phyloP scores from a whole-genome alignment of 805 yeast genomes.

The Phaffomyces antillensis region DNA sequence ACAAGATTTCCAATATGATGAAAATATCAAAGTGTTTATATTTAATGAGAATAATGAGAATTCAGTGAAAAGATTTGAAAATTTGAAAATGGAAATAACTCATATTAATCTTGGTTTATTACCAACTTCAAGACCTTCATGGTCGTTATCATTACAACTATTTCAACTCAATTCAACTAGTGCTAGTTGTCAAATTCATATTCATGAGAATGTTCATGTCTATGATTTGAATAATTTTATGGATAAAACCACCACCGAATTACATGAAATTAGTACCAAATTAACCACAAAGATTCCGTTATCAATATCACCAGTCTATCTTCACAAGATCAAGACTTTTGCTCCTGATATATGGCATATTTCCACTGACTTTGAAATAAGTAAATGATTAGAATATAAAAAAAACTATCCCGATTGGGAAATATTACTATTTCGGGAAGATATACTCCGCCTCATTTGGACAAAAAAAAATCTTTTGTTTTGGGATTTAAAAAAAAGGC shows the following conservation, averaged over 20 bases:
- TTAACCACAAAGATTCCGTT: neutral
- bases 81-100: slow-evolving; percentile 22
- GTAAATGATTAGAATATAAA: neutral
- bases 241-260: slow-evolving; percentile 1
- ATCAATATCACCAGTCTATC: slow-evolving; percentile 23
- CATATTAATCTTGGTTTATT: slow-evolving; percentile 76
- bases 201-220: slow-evolving; percentile 67
- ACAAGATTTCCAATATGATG: slow-evolving; percentile 26
- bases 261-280: slow-evolving; percentile 1
- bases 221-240: slow-evolving; percentile 28
- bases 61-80: slow-evolving; percentile 36
- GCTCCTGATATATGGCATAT: slow-evolving; percentile 86
- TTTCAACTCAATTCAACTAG: slow-evolving; percentile 4
- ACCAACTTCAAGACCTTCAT: slow-evolving; percentile 62
- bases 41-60: slow-evolving; percentile 59
- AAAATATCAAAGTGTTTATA: slow-evolving; percentile 26
- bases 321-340: slow-evolving; percentile 71
- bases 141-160: slow-evolving; percentile 40
- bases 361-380: slow-evolving; percentile 36
- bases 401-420: neutral
- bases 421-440: neutral
- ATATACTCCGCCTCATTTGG: neutral
- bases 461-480: neutral
- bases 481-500: too few species aligned
- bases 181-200: slow-evolving; percentile 36